A percentile compares a stretch with the other conserved stretches of the same genome.
Evolutionary conservation across 139 green algal genomes (phyloP).

Genomic region (Chlamydomonas sp.): DNA sequence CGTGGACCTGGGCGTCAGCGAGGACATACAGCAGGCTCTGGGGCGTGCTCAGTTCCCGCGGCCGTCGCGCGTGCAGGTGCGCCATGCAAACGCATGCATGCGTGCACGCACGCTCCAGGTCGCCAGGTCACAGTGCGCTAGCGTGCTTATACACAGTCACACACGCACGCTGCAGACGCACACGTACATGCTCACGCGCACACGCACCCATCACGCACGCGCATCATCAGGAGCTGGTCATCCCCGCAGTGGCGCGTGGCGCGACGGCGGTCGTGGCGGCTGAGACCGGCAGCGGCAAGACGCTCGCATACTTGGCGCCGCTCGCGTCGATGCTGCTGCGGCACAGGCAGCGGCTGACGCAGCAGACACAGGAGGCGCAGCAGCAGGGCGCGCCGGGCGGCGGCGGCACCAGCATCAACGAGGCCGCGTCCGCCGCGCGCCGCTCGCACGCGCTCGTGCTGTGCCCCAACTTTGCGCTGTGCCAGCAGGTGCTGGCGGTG

Average conservation of each 20-base stretch:
- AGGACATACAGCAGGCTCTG: not conserved
- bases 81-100: not conserved
- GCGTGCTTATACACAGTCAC: too few relatives aligned
- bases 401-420: not conserved
- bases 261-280: not conserved
- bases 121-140: not conserved
- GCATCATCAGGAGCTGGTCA: conserved; percentile 6
- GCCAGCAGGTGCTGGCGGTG: conserved; percentile 64
- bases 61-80: conserved; percentile 6
- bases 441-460: conserved; percentile 65
- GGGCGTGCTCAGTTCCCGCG: not conserved
- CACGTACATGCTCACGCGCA: too few relatives aligned
- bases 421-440: not conserved
- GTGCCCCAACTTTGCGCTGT: conserved; percentile 79
- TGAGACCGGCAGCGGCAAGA: conserved; percentile 83
- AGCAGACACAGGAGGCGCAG: too few relatives aligned
- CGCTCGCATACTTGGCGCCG: conserved; percentile 83
- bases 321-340: conserved; percentile 52
- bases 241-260: not conserved
- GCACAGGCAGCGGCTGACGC: conserved; percentile 2
- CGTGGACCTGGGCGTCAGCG: not conserved
- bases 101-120: not conserved
- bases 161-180: too few relatives aligned
- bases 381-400: conserved; percentile 6
- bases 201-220: too few relatives aligned